phyloP scores from a whole-genome alignment of 2,329 filamentous ascomycete genomes.

The Alternaria sp. region DNA sequence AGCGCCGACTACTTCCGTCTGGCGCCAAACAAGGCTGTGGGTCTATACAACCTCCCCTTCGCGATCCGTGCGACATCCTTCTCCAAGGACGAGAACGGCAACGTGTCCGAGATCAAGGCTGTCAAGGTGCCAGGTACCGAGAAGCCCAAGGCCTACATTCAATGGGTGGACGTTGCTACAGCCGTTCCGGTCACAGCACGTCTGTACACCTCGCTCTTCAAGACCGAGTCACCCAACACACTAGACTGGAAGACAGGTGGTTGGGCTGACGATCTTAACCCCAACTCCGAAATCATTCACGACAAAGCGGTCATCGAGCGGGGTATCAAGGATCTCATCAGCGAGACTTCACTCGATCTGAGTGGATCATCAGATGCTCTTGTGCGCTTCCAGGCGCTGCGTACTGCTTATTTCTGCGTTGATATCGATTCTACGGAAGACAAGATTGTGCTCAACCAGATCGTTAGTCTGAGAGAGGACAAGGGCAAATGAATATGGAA shows the following conservation, averaged over 20 bases:
- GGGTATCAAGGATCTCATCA: slow-evolving; percentile 81
- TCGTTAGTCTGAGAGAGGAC: slow-evolving; percentile 90
- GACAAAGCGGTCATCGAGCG: slow-evolving; percentile 79
- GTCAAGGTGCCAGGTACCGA: slow-evolving; percentile 68
- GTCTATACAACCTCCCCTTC: slow-evolving; percentile 73
- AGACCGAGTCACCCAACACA: slow-evolving; percentile 79
- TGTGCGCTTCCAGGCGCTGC: slow-evolving; percentile 89
- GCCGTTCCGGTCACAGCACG: slow-evolving; percentile 70
- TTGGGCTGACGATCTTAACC: slow-evolving; percentile 84
- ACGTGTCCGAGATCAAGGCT: slow-evolving; percentile 70
- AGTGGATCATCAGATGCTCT: slow-evolving; percentile 46
- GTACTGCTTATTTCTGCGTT: slow-evolving; percentile 85
- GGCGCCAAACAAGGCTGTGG: slow-evolving; percentile 75
- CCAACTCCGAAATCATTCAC: slow-evolving; percentile 81
- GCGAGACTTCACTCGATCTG: slow-evolving; percentile 51
- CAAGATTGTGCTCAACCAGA: slow-evolving; percentile 87
- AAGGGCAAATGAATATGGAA: slow-evolving; percentile 33
- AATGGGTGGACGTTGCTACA: slow-evolving; percentile 79
- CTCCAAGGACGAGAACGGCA: slow-evolving; percentile 69
- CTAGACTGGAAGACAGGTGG: slow-evolving; percentile 72
- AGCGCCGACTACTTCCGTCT: slow-evolving; percentile 79
- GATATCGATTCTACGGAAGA: slow-evolving; percentile 73
- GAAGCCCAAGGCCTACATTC: slow-evolving; percentile 76
- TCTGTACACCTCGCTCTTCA: slow-evolving; percentile 83
- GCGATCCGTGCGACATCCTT: slow-evolving; percentile 73